Base-by-base conservation (phyloP, 2,329 filamentous ascomycete genomes). In the Bertia moriformis region DNA sequence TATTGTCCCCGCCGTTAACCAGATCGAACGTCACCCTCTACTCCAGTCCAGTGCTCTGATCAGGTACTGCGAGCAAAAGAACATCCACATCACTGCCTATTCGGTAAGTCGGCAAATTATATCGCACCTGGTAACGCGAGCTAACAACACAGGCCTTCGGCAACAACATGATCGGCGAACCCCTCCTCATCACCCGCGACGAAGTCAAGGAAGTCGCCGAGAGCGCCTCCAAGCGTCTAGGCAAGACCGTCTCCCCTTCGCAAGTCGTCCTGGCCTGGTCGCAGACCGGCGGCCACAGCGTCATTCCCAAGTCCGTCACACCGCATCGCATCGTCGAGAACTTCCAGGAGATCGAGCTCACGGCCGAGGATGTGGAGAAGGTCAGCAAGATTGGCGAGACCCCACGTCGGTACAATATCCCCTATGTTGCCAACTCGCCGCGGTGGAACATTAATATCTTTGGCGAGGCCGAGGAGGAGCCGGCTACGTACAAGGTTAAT, bases 271-370 rank as follows among this genome's bases (percentile, higher is more conserved):
- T 75, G 60, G 53, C 78, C 63, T 78, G 75, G 73, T 55, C 62
- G 62, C 53, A 67, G 59, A 48, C 66, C 35, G 58, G 73, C 47
- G 78, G 75, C 40, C 78, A 77, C 58, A 73, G 66, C 48, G 81
- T 86, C 47, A 84, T 86, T 48, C 82, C 82, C 51, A 86, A 86
- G 67, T 78, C 71, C 15, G 78, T 84, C 45, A 83, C 71, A 41
- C 66, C 73, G 38, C 65, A 65, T 22, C 71, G 82, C 42, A 86
- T 87, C 47, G 62, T 71, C 50, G 68, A 65, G 50, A 86, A 87
- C 66, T 84, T 78, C 52, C 62, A 77, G 60, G 69, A 82, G 56
- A 66, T 77, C 38, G 69, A 83, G 50, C 61, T 84, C 42, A 58
- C 61, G 35, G 63, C 69, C 29, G 64, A 67, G 40, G 71, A 79